Evolutionary conservation across 352 stramenopile genomes (phyloP).

Genomic region (Thalassiosira hispida): DNA sequence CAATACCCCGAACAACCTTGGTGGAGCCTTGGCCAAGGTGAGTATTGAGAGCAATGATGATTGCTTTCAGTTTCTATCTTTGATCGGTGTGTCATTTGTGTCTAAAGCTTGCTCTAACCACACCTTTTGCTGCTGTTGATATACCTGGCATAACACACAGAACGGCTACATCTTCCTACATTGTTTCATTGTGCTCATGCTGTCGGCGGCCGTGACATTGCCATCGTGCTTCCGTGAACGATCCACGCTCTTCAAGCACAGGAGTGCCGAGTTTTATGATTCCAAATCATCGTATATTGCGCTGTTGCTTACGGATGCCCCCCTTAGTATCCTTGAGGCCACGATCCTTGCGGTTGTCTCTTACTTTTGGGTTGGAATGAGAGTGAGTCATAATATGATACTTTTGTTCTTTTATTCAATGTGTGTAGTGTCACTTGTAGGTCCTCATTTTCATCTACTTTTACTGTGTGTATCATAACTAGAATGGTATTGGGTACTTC

Average conservation of each 20-base stretch:
- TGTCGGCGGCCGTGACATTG: conserved; percentile 50
- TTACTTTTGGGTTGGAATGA: conserved; percentile 62
- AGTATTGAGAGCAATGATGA: background rate
- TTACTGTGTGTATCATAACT: background rate
- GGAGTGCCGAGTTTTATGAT: conserved; percentile 54
- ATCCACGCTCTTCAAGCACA: conserved; percentile 57
- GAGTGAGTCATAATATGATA: conserved; percentile 14
- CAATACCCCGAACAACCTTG: conserved; percentile 20
- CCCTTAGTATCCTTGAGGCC: conserved; percentile 51
- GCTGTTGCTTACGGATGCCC: conserved; percentile 36
- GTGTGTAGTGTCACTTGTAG: background rate
- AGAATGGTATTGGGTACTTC: conserved; percentile 14
- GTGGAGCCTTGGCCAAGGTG: conserved; percentile 42
- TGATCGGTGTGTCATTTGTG: too few relatives aligned
- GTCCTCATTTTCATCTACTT: background rate
- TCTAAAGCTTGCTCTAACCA: background rate
- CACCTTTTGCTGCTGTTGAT: background rate
- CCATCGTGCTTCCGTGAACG: conserved; percentile 50
- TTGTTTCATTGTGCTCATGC: conserved; percentile 59
- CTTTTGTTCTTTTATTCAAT: background rate
- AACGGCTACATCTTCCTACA: conserved; percentile 60
- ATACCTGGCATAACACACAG: too few relatives aligned
- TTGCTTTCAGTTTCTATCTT: background rate
- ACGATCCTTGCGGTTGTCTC: conserved; percentile 47
- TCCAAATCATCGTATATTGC: conserved; percentile 42